phyloP scores from a whole-genome alignment of 225 moss, liverwort and hornwort genomes.

The Marchantia paleacea region DNA sequence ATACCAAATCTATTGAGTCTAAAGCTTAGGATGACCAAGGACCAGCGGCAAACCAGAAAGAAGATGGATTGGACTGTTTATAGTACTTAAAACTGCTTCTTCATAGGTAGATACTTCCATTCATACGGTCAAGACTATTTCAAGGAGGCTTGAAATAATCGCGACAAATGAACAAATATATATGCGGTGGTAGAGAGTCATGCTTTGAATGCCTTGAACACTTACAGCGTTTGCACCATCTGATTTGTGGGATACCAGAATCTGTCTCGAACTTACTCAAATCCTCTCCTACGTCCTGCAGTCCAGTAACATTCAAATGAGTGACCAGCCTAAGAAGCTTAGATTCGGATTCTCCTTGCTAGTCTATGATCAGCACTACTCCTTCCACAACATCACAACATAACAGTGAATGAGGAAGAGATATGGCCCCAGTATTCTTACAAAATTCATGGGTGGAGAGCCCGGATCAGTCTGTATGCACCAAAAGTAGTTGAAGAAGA shows the following conservation, averaged over 20 bases:
- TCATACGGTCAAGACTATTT: not conserved
- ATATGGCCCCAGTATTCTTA: constrained; percentile 25
- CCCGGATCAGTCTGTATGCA: constrained; percentile 88
- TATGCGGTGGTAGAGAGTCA: not conserved
- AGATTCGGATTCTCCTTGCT: too few relatives aligned
- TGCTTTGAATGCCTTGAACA: not conserved
- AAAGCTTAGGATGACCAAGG: not conserved
- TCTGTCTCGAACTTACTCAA: constrained; percentile 53
- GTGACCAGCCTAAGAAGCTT: too few relatives aligned
- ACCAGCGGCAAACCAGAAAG: not conserved
- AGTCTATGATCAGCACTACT: too few relatives aligned
- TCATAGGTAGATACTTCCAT: too few relatives aligned
- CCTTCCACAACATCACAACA: not conserved
- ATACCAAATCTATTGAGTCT: too few relatives aligned
- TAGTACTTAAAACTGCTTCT: not conserved
- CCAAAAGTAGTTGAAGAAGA: constrained; percentile 82
- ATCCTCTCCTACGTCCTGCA: constrained; percentile 63
- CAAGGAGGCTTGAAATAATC: too few relatives aligned
- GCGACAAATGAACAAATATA: too few relatives aligned
- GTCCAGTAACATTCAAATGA: too few relatives aligned
- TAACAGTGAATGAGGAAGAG: not conserved
- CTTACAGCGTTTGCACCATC: constrained; percentile 98
- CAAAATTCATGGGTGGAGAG: constrained; percentile 51
- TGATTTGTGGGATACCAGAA: constrained; percentile 41
- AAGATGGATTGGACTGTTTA: not conserved